Base-by-base conservation (phyloP, 2,329 filamentous ascomycete genomes). In the Lachnellula arida region DNA sequence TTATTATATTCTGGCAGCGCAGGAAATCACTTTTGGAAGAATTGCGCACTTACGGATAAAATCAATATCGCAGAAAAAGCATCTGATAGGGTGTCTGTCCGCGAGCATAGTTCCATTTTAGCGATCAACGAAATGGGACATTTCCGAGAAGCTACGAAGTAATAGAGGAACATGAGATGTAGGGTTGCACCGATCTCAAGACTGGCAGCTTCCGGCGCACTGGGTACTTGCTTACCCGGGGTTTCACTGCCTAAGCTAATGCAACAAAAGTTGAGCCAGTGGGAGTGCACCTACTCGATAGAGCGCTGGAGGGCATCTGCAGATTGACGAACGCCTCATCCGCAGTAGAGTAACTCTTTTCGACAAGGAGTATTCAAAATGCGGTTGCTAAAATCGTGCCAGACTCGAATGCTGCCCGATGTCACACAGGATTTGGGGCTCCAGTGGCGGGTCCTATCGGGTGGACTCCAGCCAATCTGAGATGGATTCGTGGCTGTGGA, bases 401-500 rank as follows among this genome's bases (percentile, higher is more conserved):
- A 12, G 39, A 23, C 25, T 43, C 37, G 42, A 49, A 39, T 43
- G 51, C 50, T 58, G 59, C 57, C 60, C 51, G 61, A 61, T 49
- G 53, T 56, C 53, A 37, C 46, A 57, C 55, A 51, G 32, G n/a
- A 28, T 35, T 28, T n/a, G 22, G 39, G 22, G 37, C 4, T 17
- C 28, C 28, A 11, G 28, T 32, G 28, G 37, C 37, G 8, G 37
- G 17, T 9, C 48, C 37, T 47, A 53, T 52, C 51, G 40, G 47
- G 34, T 53, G 46, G 12, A 46, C 49, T 59, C 52, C 48, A 50
- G 52, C 60, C 55, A 58, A 59, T 59, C 46, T 55, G 12, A 51
- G 51, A 32, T 14, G 54, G 49, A 57, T 35, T 62, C 58, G 61
- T 63, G 60, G 55, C 59, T 53, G 53, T 60, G 54, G 51, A 50